Base-by-base conservation (phyloP, 2,329 filamentous ascomycete species). In the Coniochaeta prunicola region DNA sequence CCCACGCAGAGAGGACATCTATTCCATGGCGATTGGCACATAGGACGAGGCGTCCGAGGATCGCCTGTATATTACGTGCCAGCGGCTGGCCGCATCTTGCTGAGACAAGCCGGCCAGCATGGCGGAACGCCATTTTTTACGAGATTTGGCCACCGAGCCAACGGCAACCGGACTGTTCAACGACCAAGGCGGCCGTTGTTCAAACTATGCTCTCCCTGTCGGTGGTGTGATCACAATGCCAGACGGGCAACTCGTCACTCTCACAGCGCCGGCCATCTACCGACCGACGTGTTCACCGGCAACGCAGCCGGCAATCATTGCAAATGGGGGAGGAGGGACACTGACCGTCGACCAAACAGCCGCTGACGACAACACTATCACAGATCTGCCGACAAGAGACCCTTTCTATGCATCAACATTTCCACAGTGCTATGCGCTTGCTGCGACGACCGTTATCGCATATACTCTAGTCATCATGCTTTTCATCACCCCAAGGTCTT, bases 381-480 rank as follows among this genome's bases (percentile, higher is more conserved):
- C 36, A 6, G 36, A 56, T 30, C 34, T 56, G 17, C 54, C 54
- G 21, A 84, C 90, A 58, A 81, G 84, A 63, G 91, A 96, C 67
- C 92, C 92, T 9, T 99, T 99, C 73, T 96, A 96, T 73, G 89
- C 92, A 58, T 96, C 92, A 38, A 92, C 91, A 21, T 93, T 94
- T 50, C 93, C 94, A 15, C 92, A 96, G 73, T 89, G 90, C 67
- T 99, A 97, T 70, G 92, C 92, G 53, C 89, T 97, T 58, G 92
- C 92, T 59, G 90, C 92, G 17, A 91, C 91, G 19, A 97, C 92
- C 0, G 89, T 96, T 58, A 88, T 96, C 56, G 89, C 92, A 55
- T 97, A 96, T 75, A 89, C 96, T 70, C 84, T 97, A 53, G 88
- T 97, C 65, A 90, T 96, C 63, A 96, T 97, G 83, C 85, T 97